A percentile compares a stretch with the other conserved stretches of the same genome.
Evolutionary conservation across 116 monocot genomes (phyloP).

Genomic region (Posidonia oceanica): DNA sequence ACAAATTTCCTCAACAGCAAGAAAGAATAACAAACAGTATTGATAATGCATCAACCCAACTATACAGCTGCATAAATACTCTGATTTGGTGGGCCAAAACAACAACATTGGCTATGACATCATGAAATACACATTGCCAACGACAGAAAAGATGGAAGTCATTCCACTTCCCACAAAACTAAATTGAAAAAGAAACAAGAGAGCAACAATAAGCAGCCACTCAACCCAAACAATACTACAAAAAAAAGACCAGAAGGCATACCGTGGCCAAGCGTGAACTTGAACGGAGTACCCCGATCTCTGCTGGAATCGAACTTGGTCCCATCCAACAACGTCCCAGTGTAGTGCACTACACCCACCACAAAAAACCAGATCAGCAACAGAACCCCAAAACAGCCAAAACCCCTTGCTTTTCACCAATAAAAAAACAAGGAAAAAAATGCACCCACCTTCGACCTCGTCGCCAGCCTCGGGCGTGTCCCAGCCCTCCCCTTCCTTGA

Average conservation of each 20-base stretch:
- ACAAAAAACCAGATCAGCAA: conserved; percentile 6
- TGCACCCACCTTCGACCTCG: conserved; percentile 47
- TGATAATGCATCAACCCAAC: too few species aligned
- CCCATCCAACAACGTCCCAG: conserved; percentile 84
- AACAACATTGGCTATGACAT: background rate
- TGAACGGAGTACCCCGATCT: conserved; percentile 75
- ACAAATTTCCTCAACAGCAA: too few species aligned
- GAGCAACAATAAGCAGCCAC: background rate
- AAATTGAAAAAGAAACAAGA: background rate
- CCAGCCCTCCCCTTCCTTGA: conserved; percentile 89
- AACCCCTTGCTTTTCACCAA: background rate
- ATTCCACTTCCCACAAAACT: background rate
- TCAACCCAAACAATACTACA: background rate
- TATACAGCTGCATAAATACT: too few species aligned
- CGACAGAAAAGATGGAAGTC: background rate
- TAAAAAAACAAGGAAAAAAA: background rate
- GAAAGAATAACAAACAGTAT: too few species aligned
- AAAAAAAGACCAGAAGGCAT: background rate
- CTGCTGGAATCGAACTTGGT: conserved; percentile 93
- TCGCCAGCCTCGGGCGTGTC: conserved; percentile 85
- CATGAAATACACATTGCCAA: background rate
- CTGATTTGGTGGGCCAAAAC: too few species aligned
- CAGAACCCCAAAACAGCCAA: background rate
- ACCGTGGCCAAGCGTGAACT: conserved; percentile 95
- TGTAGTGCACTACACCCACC: conserved; percentile 67